Evolutionary conservation across 73 alveolate genomes (phyloP), one percentile per base, ranked within the genome.

Genomic region (Paramecium sexaurelia): DNA sequence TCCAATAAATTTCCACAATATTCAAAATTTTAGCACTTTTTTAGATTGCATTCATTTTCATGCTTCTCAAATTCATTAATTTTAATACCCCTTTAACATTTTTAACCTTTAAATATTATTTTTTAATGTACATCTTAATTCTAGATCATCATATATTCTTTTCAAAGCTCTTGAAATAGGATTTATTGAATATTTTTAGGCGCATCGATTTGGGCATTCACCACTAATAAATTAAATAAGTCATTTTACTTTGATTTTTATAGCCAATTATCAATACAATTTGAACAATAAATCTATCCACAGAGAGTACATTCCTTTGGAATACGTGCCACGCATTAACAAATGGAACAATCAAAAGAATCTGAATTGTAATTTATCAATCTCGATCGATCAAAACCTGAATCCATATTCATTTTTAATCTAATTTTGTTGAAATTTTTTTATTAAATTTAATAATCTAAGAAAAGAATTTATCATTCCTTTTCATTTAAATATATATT

Each of bases 71-170:
- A 8, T 19, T 29, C 6, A 33, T 22, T 37, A 0, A 69, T 69
- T 26, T 33, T 29, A 27, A 33, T 20, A 1, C 6, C 57, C 3
- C 32, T 1, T 33, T 7, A 7, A 69, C 86, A 69, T 1, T 19
- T 69, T 1, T 3, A 7, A 69, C 86, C 86, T 61, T 35, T 47
- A 47, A 47, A 69, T 26, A 19, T 33, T 11, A 61, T 26, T 10
- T 68, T 10, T 8, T 4, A 29, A 29, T 13, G 7, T 69, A 75
- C 89, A 75, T 75, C 33, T 75, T 2, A 75, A 22, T 39, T 39
- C 51, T 22, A 75, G 47, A 27, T 75, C 73, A 75, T 75, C 68
- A 75, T 75, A 75, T n/a, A 37, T 75, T 75, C 3, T 39, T 43
- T 75, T 37, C 22, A 75, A 75, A 8, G 33, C 1, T 39, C 39